phyloP scores from a whole-genome alignment of 2,329 filamentous ascomycete species.

The Colletotrichum shisoi region DNA sequence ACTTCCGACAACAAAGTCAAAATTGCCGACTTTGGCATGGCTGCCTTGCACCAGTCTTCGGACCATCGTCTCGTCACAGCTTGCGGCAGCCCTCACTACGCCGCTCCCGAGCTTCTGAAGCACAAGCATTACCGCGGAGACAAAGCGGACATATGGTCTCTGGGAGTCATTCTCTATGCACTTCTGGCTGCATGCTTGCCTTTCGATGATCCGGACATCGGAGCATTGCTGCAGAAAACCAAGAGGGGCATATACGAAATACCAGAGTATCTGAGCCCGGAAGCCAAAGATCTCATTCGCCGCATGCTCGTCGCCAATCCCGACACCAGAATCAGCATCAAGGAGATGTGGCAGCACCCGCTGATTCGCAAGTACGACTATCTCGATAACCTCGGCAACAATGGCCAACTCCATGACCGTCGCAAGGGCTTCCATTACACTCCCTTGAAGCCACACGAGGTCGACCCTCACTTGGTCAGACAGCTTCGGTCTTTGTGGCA shows the following conservation, averaged over 20 bases:
- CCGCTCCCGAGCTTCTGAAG: conserved; percentile 87
- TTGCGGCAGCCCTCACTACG: conserved; percentile 96
- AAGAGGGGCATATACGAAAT: conserved; percentile 68
- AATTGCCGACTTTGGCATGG: conserved; percentile 98
- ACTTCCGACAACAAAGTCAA: conserved; percentile 81
- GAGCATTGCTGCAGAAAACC: conserved; percentile 68
- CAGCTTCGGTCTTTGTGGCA: conserved; percentile 94
- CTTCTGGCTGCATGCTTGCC: conserved; percentile 84
- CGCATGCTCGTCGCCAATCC: conserved; percentile 83
- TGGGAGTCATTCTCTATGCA: conserved; percentile 88
- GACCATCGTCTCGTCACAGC: conserved; percentile 84
- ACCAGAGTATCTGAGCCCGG: conserved; percentile 67
- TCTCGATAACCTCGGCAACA: conserved; percentile 70
- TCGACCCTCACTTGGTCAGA: conserved; percentile 82
- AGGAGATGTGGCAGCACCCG: conserved; percentile 85
- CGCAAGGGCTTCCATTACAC: conserved; percentile 69
- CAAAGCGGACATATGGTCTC: conserved; percentile 92
- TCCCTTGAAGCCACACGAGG: conserved; percentile 67
- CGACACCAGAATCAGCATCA: conserved; percentile 77
- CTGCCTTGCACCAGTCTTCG: conserved; percentile 82
- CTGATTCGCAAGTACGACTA: conserved; percentile 85
- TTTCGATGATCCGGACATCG: conserved; percentile 74
- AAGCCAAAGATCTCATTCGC: conserved; percentile 79
- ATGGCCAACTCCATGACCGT: conserved; percentile 62
- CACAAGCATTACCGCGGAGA: conserved; percentile 81